Conservation (phyloP, 106 monocot genomes). For the Gastrodia elata region DNA sequence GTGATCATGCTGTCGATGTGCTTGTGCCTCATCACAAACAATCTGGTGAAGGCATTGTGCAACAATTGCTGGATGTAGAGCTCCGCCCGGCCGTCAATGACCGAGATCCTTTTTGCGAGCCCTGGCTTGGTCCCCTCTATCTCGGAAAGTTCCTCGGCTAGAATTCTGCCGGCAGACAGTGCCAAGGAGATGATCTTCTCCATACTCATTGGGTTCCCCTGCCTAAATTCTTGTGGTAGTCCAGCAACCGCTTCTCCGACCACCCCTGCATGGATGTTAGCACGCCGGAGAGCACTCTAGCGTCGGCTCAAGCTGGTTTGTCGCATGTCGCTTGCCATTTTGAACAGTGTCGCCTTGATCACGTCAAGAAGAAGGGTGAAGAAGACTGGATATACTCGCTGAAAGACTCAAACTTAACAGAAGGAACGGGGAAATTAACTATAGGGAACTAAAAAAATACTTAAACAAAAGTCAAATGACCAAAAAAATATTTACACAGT, state of each 20-base stretch:
- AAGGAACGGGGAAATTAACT: no score
- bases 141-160: no score
- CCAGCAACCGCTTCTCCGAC: constrained; percentile 42
- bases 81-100: no score
- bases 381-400: no score
- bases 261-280: constrained; percentile 38
- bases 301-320: constrained; percentile 19
- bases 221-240: constrained; percentile 51
- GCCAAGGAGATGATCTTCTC: constrained; percentile 31
- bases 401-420: no score
- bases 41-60: constrained; percentile 46
- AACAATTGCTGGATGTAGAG: constrained; percentile 44
- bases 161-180: constrained; percentile 25
- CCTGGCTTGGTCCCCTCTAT: not conserved
- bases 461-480: no score
- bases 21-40: constrained; percentile 38
- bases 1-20: constrained; percentile 35
- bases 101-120: constrained; percentile 2
- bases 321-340: no score
- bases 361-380: no score
- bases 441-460: no score
- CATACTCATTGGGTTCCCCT: constrained; percentile 26
- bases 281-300: constrained; percentile 21
- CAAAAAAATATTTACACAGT: no score
- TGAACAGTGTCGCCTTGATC: no score